Evolutionary conservation across 2,329 filamentous ascomycete species (phyloP).

Genomic region (Kalmusia sp.): DNA sequence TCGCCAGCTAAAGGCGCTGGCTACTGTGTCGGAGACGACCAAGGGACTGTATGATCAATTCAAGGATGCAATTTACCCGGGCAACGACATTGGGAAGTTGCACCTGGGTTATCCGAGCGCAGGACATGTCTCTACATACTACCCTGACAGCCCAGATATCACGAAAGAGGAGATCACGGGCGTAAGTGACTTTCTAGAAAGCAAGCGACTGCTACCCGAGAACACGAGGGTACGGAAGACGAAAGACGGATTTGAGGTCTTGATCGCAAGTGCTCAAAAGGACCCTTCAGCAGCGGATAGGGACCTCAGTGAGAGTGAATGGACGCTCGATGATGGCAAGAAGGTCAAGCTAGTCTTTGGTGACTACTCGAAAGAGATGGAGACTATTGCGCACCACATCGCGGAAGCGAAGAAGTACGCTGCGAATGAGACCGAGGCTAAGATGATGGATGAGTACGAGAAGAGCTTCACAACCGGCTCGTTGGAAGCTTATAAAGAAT

Average conservation of each 20-base stretch:
- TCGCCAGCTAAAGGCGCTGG: constrained; percentile 53
- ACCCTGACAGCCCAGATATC: constrained; percentile 57
- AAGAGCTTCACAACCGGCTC: constrained; percentile 60
- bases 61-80: constrained; percentile 55
- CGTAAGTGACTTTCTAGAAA: constrained; percentile 55
- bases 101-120: constrained; percentile 58
- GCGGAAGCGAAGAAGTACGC: constrained; percentile 56
- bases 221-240: constrained; percentile 59
- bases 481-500: constrained; percentile 58
- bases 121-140: constrained; percentile 59
- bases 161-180: constrained; percentile 56
- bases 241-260: constrained; percentile 52
- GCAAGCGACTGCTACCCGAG: constrained; percentile 55
- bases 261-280: constrained; percentile 56
- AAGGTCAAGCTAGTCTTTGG: constrained; percentile 55
- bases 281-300: constrained; percentile 48
- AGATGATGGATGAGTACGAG: constrained; percentile 56
- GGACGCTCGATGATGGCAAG: constrained; percentile 55
- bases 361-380: constrained; percentile 55
- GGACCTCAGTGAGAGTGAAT: constrained; percentile 54
- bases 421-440: constrained; percentile 52
- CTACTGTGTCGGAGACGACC: constrained; percentile 48
- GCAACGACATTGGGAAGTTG: constrained; percentile 49
- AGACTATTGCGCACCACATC: constrained; percentile 54
- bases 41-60: constrained; percentile 51